Percentiles rank a stretch among this genome's conserved stretches.
Evolutionary conservation across 2,329 filamentous ascomycete species (phyloP).

Genomic region (Tolypocladium ophioglossoides): DNA sequence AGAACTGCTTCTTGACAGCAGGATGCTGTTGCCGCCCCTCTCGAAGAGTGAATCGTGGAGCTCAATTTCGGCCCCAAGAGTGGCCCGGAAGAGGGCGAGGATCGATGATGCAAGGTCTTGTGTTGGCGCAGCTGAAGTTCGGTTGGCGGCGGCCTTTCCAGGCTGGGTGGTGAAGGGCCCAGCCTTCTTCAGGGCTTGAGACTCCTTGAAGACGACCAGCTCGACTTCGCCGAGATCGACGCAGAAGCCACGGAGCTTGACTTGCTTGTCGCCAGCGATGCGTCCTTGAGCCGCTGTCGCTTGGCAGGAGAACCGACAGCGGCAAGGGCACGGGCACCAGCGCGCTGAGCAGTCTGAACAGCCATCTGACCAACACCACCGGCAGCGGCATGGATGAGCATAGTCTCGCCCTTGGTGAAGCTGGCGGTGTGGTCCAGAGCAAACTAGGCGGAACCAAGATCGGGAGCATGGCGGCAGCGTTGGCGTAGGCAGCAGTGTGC

Average conservation of each 20-base stretch:
- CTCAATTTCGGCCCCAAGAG: slow-evolving; percentile 7
- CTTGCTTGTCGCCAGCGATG: slow-evolving; percentile 25
- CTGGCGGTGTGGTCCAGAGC: slow-evolving; percentile 14
- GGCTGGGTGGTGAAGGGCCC: slow-evolving; percentile 3
- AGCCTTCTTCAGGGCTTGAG: slow-evolving; percentile 4
- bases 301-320: slow-evolving; percentile 22
- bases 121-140: not conserved
- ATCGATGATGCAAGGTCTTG: slow-evolving; percentile 9
- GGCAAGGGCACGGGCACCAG: slow-evolving; percentile 25
- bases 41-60: slow-evolving; percentile 14
- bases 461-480: slow-evolving; percentile 15
- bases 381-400: slow-evolving; percentile 27
- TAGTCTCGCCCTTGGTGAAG: slow-evolving; percentile 10
- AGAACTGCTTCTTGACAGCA: slow-evolving; percentile 15
- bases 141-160: not conserved
- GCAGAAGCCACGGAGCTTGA: slow-evolving; percentile 20
- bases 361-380: slow-evolving; percentile 26
- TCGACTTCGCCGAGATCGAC: slow-evolving; percentile 29
- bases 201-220: slow-evolving; percentile 10
- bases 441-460: slow-evolving; percentile 16
- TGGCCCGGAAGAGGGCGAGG: slow-evolving; percentile 10
- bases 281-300: slow-evolving; percentile 18
- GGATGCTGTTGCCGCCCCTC: slow-evolving; percentile 14
- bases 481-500: slow-evolving; percentile 5
- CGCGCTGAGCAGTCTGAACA: slow-evolving; percentile 21